Percentiles rank a stretch among this genome's conserved stretches.
These are phyloP conservation scores for Berberis vulgaris DNA, from an alignment of 164 flowering plant genomes.

Conservation along the genomic window DNA sequence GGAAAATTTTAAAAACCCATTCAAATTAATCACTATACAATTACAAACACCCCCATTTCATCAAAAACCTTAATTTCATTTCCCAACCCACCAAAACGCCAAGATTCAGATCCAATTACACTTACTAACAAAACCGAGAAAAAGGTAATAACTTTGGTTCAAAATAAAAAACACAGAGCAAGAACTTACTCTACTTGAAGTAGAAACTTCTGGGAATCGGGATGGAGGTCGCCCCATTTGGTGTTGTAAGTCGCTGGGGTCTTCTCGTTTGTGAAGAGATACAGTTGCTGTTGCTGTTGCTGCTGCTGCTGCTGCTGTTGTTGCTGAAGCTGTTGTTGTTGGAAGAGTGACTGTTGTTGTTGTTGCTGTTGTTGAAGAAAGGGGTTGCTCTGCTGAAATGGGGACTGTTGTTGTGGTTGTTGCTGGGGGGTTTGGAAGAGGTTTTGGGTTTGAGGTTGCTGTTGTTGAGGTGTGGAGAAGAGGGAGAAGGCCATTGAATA, in stretches of 20 bases:
- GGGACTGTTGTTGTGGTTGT: constrained; percentile 6
- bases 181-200: constrained; percentile 68
- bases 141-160: not conserved
- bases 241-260: constrained; percentile 74
- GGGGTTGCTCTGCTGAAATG: not conserved
- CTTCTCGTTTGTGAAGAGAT: constrained; percentile 71
- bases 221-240: constrained; percentile 95
- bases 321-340: constrained; percentile 29
- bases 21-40: not conserved
- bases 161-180: not conserved
- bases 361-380: constrained; percentile 20
- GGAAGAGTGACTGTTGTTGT: constrained; percentile 18
- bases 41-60: not conserved
- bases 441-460: too few relatives aligned
- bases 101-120: not conserved
- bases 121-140: not conserved
- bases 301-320: constrained; percentile 49
- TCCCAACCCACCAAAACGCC: not conserved
- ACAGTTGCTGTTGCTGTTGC: constrained; percentile 65
- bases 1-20: not conserved
- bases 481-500: constrained; percentile 1
- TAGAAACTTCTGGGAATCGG: constrained; percentile 85
- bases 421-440: not conserved
- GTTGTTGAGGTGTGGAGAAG: constrained; percentile 6
- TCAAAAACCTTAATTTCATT: not conserved